These are phyloP conservation scores for Solanum infundibuliforme DNA, from an alignment of 257 asterid species.

Conservation along the genomic window DNA sequence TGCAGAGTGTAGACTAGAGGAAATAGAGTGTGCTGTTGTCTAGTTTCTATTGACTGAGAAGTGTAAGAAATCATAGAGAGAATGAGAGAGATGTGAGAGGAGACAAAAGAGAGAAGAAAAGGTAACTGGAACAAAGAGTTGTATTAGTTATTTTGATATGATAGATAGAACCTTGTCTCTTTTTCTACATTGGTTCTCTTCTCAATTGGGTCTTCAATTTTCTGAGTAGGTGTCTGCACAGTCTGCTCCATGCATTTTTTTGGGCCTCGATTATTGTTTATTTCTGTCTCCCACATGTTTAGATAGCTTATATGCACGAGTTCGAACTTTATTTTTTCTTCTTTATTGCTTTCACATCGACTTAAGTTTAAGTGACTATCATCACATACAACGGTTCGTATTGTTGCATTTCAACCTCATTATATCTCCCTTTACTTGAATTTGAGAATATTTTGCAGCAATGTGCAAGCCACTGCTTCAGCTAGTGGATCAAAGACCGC, in stretches of 20 bases:
- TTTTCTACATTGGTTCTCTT: neutral
- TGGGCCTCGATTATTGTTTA: neutral
- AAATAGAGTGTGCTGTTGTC: neutral
- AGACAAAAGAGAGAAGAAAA: neutral
- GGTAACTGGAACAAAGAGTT: neutral
- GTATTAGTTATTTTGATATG: neutral
- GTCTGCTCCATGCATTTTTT: neutral
- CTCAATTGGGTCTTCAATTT: neutral
- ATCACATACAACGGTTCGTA: neutral
- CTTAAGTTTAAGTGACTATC: neutral
- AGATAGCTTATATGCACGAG: neutral
- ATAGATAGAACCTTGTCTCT: neutral
- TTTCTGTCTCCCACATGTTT: neutral
- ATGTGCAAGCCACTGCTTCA: slow-evolving; percentile 25
- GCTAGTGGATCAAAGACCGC: slow-evolving; percentile 28
- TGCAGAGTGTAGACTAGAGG: neutral
- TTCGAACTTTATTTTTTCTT: neutral
- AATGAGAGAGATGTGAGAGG: neutral
- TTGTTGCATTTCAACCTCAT: neutral
- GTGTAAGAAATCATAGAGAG: neutral
- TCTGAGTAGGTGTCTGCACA: neutral
- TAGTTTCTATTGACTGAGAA: neutral
- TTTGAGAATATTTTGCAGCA: slow-evolving; percentile 31
- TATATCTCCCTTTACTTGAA: neutral
- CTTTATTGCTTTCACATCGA: neutral